These are phyloP conservation scores for Alternaria rosae DNA, from an alignment of 2,329 filamentous ascomycete genomes.

Conservation along the genomic window DNA sequence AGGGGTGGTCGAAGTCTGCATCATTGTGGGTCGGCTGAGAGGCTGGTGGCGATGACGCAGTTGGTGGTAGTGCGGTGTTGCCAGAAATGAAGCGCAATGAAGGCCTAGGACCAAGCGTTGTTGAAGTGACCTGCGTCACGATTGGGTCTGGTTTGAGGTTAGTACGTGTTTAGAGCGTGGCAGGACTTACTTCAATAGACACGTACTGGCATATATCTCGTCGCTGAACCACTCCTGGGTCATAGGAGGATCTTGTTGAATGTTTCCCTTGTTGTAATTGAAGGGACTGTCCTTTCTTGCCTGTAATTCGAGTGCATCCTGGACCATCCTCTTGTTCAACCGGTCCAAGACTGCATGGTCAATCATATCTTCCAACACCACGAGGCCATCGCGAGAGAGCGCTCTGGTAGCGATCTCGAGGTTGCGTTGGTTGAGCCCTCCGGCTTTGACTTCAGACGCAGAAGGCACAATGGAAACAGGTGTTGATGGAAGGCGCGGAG, in stretches of 20 bases:
- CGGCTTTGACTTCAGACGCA: slow-evolving; percentile 50
- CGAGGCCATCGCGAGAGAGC: slow-evolving; percentile 42
- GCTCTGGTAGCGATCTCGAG: slow-evolving; percentile 57
- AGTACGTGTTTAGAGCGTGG: background rate
- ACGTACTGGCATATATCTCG: slow-evolving; percentile 62
- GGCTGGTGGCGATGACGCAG: slow-evolving; percentile 45
- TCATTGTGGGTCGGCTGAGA: slow-evolving; percentile 47
- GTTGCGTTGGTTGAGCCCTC: slow-evolving; percentile 55
- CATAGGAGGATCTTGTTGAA: slow-evolving; percentile 67
- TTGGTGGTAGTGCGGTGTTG: slow-evolving; percentile 55
- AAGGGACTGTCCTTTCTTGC: slow-evolving; percentile 62
- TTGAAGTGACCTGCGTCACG: slow-evolving; percentile 63
- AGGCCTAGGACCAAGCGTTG: slow-evolving; percentile 46
- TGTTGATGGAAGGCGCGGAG: slow-evolving; percentile 25
- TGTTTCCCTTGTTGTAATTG: slow-evolving; percentile 69
- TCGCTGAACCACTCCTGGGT: slow-evolving; percentile 50
- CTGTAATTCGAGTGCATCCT: slow-evolving; percentile 63
- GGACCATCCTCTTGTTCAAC: slow-evolving; percentile 66
- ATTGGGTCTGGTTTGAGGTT: slow-evolving; percentile 56
- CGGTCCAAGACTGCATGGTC: slow-evolving; percentile 60
- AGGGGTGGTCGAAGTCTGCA: slow-evolving; percentile 43
- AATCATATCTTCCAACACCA: slow-evolving; percentile 44
- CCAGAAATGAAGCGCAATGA: slow-evolving; percentile 44
- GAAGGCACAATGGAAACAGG: slow-evolving; percentile 53
- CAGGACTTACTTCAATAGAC: background rate